These are phyloP conservation scores for Musa itinerans DNA, from an alignment of 176 grass and related monocot species.

Conservation along the genomic window DNA sequence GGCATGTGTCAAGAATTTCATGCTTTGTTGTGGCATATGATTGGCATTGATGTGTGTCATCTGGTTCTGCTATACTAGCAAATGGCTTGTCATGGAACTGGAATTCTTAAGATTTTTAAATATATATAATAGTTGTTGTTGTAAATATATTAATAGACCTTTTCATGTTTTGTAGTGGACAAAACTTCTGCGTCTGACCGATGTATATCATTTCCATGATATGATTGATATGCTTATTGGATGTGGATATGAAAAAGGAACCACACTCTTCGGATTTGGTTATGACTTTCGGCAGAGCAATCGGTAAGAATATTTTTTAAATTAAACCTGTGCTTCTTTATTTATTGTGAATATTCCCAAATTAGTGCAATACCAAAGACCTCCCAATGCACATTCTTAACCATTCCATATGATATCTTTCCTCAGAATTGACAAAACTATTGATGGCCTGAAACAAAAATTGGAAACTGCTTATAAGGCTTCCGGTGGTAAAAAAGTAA, in stretches of 20 bases:
- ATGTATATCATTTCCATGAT: slow-evolving; percentile 91
- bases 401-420: slow-evolving; percentile 8
- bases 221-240: slow-evolving; percentile 89
- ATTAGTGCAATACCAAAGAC: background rate
- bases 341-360: slow-evolving; percentile 4
- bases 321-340: background rate
- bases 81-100: background rate
- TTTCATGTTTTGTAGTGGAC: slow-evolving; percentile 41
- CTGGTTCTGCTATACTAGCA: too few relatives aligned
- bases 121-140: background rate
- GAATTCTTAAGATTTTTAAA: background rate
- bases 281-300: slow-evolving; percentile 94
- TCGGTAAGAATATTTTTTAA: slow-evolving; percentile 40
- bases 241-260: slow-evolving; percentile 83
- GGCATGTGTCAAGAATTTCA: background rate
- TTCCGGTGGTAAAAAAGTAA: slow-evolving; percentile 79
- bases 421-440: slow-evolving; percentile 70
- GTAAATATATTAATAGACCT: background rate
- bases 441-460: slow-evolving; percentile 75
- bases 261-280: slow-evolving; percentile 85
- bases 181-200: slow-evolving; percentile 42
- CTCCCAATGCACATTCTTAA: background rate
- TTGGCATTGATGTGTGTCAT: too few relatives aligned
- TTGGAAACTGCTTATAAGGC: slow-evolving; percentile 83
- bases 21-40: background rate